Percentiles rank a stretch among this genome's conserved stretches.
Conservation (phyloP, 2,329 filamentous ascomycete genomes). For the Penicillium nordicum region DNA sequence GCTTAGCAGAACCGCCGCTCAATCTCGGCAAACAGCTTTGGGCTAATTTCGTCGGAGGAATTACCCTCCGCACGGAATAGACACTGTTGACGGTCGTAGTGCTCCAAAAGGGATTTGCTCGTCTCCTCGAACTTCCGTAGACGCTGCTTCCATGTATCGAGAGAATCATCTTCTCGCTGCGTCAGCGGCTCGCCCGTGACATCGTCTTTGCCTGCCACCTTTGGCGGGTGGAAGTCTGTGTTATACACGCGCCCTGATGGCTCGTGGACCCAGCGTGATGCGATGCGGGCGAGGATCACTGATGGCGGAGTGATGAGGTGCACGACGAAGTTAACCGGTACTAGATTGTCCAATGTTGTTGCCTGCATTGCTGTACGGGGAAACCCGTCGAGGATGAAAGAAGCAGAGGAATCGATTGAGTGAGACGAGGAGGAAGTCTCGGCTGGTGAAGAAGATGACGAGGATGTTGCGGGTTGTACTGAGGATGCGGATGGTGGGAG, state of each 20-base stretch:
- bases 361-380: conserved; percentile 84
- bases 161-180: conserved; percentile 79
- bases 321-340: conserved; percentile 94
- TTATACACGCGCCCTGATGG: conserved; percentile 93
- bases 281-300: conserved; percentile 85
- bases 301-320: conserved; percentile 79
- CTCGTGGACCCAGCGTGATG: conserved; percentile 89
- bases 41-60: conserved; percentile 91
- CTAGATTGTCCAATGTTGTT: conserved; percentile 67
- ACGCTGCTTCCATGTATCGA: conserved; percentile 78
- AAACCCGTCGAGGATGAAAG: conserved; percentile 95
- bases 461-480: neutral
- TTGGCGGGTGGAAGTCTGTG: conserved; percentile 84
- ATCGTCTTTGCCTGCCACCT: conserved; percentile 77
- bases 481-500: conserved; percentile 39
- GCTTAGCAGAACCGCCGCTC: conserved; percentile 64
- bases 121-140: conserved; percentile 83
- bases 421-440: conserved; percentile 25
- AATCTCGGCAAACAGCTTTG: conserved; percentile 81
- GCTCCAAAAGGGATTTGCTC: conserved; percentile 77
- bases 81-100: conserved; percentile 81
- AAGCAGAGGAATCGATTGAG: conserved; percentile 70
- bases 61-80: conserved; percentile 83
- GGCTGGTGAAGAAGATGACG: conserved; percentile 3
- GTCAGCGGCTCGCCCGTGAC: conserved; percentile 82